Base-by-base conservation (phyloP, 371 early-diverging fungal species). In the Nematocida minor region DNA sequence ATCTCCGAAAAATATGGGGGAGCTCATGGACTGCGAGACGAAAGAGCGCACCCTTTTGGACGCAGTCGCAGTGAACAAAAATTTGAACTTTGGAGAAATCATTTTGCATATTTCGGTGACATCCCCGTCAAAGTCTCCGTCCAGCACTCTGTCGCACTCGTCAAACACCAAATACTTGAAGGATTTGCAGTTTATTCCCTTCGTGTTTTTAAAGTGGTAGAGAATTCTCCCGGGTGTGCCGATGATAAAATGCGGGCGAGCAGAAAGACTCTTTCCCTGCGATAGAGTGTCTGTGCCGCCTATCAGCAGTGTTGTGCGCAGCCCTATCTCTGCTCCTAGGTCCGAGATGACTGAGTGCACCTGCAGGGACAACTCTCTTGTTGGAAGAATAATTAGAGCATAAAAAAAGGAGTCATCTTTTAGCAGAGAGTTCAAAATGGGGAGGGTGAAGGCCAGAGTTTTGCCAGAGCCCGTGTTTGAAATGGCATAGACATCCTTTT, bases 391-490 rank as follows among this genome's bases (percentile, higher is more conserved):
- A n/a, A 97, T 86, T 64, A 97, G 81, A 55, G 67, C 85, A 78
- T 57, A 84, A 78, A 44, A 84, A 74, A 36, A 71, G 49, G 69
- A 81, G 46, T 67, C 84, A 38, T 18, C 85, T 55, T 18, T 16
- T 6, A 92, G 91, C 31, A 83, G 57, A n/a, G 69, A 81, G 82
- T 96, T 94, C 48, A 97, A 86, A 18, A 97, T 87, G 2, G 96
- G 97, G 63, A 96, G 91, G 77, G 94, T 78, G 85, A 95, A 97
- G 0, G 96, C 93, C 1, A 96, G 93, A 0, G 96, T 96, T 82
- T 97, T 96, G 55, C 97, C 99, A 41, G 93, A 92, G 81, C 97
- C 97, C 0, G 97, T 98, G 44, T 94, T 88, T 4, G 96, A 95
- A 92, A 96, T 93, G 69, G 91, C 97, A 0, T 96, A 91, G 0